Conservation (phyloP, 768 basidiomycete species). For the Pulveroboletus sp. region DNA sequence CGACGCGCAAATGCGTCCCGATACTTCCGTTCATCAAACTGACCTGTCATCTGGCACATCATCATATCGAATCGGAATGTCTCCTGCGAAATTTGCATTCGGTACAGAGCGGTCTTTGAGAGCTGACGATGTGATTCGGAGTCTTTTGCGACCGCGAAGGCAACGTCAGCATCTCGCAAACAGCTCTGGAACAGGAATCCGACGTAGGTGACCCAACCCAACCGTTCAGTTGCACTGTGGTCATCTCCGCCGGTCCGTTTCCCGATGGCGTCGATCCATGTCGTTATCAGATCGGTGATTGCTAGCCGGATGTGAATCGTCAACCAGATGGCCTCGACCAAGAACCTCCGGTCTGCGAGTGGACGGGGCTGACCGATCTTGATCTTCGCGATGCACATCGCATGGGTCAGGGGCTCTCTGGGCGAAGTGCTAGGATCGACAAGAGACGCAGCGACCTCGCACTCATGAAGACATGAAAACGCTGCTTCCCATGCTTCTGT, state of each 20-base stretch:
- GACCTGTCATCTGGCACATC: conserved; percentile 25
- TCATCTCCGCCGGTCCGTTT: conserved; percentile 18
- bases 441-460: conserved; percentile 38
- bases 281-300: conserved; percentile 42
- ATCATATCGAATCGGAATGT: conserved; percentile 46
- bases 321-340: conserved; percentile 57
- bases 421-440: conserved; percentile 35
- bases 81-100: conserved; percentile 46
- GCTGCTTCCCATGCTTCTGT: conserved; percentile 59
- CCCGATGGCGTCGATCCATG: conserved; percentile 38
- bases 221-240: conserved; percentile 24
- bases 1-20: conserved; percentile 22
- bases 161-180: conserved; percentile 42
- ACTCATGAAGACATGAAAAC: conserved; percentile 46
- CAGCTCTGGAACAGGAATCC: conserved; percentile 47
- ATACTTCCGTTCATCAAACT: conserved; percentile 11
- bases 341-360: conserved; percentile 53
- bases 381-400: conserved; percentile 48
- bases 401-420: conserved; percentile 42
- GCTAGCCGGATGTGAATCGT: conserved; percentile 51
- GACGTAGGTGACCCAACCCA: conserved; percentile 46
- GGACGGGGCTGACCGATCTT: conserved; percentile 57
- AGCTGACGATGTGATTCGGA: conserved; percentile 54
- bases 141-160: conserved; percentile 42
- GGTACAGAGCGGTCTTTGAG: conserved; percentile 40